A percentile compares a stretch with the other conserved stretches of the same genome.
Evolutionary conservation across 2,329 filamentous ascomycete species (phyloP).

Genomic region (Westerdykella ornata): DNA sequence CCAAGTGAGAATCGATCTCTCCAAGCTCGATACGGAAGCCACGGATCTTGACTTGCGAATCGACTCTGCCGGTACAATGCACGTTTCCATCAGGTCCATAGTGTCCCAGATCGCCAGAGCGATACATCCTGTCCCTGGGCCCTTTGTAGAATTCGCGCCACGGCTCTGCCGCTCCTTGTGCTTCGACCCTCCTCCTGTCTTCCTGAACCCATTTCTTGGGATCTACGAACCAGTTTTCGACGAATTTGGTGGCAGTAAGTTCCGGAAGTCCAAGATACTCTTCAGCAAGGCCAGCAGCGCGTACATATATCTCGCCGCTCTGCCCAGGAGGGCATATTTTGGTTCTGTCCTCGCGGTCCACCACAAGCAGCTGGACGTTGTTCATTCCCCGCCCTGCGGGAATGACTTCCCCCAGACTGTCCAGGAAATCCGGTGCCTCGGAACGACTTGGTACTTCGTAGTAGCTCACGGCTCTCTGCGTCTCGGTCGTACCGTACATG

Average conservation of each 20-base stretch:
- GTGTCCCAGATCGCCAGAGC: slow-evolving; percentile 77
- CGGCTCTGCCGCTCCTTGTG: slow-evolving; percentile 52
- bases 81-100: slow-evolving; percentile 66
- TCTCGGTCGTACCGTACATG: slow-evolving; percentile 87
- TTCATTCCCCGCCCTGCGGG: slow-evolving; percentile 82
- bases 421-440: slow-evolving; percentile 57
- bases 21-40: slow-evolving; percentile 92
- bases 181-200: slow-evolving; percentile 50
- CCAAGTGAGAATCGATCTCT: slow-evolving; percentile 83
- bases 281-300: slow-evolving; percentile 77
- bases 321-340: slow-evolving; percentile 73
- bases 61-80: slow-evolving; percentile 71
- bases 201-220: slow-evolving; percentile 60
- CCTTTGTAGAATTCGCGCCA: slow-evolving; percentile 77
- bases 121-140: slow-evolving; percentile 77
- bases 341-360: slow-evolving; percentile 60
- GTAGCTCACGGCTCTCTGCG: slow-evolving; percentile 72
- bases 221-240: slow-evolving; percentile 81
- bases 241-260: slow-evolving; percentile 66
- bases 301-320: slow-evolving; percentile 74
- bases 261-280: slow-evolving; percentile 61
- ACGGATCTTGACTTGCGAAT: slow-evolving; percentile 91
- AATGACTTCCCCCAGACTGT: slow-evolving; percentile 65
- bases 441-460: slow-evolving; percentile 65
- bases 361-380: slow-evolving; percentile 80